Evolutionary conservation across 2,329 filamentous ascomycete genomes (phyloP).

Genomic region (Microascus cirrosus): DNA sequence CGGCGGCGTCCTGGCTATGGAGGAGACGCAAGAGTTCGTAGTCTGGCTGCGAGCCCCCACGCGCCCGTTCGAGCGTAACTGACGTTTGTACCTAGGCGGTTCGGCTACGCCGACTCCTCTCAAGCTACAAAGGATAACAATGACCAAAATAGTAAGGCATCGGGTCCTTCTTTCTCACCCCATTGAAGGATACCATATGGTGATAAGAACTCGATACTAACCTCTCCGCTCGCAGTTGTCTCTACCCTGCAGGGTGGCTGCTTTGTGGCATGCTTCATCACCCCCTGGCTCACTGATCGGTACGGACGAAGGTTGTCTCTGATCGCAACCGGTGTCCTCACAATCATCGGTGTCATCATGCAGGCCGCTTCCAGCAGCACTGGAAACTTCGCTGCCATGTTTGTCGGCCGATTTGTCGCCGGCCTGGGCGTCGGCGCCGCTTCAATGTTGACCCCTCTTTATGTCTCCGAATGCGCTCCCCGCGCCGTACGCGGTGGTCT

Average conservation of each 20-base stretch:
- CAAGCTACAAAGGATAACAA: slow-evolving; percentile 33
- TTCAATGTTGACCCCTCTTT: slow-evolving; percentile 30
- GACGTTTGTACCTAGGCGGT: slow-evolving; percentile 8
- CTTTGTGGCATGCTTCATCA: slow-evolving; percentile 51
- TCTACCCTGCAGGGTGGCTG: slow-evolving; percentile 61
- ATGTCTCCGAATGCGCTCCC: slow-evolving; percentile 37
- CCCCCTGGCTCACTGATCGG: slow-evolving; percentile 39
- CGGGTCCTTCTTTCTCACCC: no score
- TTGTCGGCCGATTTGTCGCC: slow-evolving; percentile 47
- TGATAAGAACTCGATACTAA: not conserved
- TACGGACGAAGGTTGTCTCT: slow-evolving; percentile 45
- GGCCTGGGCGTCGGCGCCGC: slow-evolving; percentile 39
- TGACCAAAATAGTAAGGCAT: slow-evolving; percentile 37
- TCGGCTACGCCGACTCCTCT: slow-evolving; percentile 18
- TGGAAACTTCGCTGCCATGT: slow-evolving; percentile 51
- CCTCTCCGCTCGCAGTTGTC: slow-evolving; percentile 29
- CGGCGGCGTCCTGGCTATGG: slow-evolving; percentile 53
- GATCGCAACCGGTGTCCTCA: slow-evolving; percentile 43
- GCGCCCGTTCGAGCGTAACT: not conserved
- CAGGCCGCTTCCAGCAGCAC: slow-evolving; percentile 43
- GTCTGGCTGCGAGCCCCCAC: not conserved
- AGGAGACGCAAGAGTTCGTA: slow-evolving; percentile 35
- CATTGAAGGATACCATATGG: not conserved
- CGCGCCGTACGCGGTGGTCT: slow-evolving; percentile 38
- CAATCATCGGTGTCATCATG: slow-evolving; percentile 50